phyloP scores from a whole-genome alignment of 441 rosid genomes.

The Omphalea diandra region DNA sequence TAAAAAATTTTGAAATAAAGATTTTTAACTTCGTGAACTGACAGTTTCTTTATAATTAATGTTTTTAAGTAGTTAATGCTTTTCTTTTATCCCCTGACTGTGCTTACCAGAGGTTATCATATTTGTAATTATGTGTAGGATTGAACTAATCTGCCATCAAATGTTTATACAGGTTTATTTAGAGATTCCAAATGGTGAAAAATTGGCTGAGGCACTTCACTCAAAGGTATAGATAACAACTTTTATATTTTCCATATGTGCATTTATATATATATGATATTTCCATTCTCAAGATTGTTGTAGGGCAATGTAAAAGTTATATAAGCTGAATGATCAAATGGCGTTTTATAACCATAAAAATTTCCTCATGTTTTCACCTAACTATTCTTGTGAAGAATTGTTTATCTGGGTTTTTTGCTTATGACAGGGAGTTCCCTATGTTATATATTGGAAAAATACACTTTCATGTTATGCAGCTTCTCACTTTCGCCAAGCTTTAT shows the following conservation, averaged over 20 bases:
- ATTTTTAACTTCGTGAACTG: no score
- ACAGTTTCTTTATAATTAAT: not conserved
- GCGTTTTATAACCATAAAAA: slow-evolving; percentile 2
- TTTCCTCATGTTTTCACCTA: slow-evolving; percentile 5
- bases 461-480: slow-evolving; percentile 63
- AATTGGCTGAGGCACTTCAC: slow-evolving; percentile 82
- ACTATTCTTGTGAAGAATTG: slow-evolving; percentile 14
- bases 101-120: not conserved
- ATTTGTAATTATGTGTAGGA: not conserved
- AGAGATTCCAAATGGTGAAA: slow-evolving; percentile 79
- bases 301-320: not conserved
- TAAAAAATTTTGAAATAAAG: not conserved
- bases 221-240: slow-evolving; percentile 52
- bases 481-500: slow-evolving; percentile 85
- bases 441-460: slow-evolving; percentile 73
- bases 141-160: slow-evolving; percentile 11
- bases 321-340: slow-evolving; percentile 10
- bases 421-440: slow-evolving; percentile 84
- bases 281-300: not conserved
- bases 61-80: not conserved
- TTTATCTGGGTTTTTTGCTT: slow-evolving; percentile 17
- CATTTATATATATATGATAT: not conserved
- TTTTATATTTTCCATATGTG: not conserved
- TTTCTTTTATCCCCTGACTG: not conserved
- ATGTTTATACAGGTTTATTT: slow-evolving; percentile 65